Evolutionary conservation across 148 eudicot species (phyloP), one percentile per base, ranked within the genome.

Genomic region (Pouteria glomerata): DNA sequence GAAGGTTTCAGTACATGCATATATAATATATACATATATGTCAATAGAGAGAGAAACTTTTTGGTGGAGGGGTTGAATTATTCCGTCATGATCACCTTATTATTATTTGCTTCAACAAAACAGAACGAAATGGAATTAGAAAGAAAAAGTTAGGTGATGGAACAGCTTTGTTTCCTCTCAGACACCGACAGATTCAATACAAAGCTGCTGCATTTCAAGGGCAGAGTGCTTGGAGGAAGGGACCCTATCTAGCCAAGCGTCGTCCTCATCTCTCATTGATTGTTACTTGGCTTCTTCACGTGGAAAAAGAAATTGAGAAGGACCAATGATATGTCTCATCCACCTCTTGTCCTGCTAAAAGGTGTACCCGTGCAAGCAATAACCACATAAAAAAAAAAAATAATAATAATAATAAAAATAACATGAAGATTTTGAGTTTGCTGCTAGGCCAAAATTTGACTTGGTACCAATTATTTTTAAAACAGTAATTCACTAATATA

Each of bases 21-120:
- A 34, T 19, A n/a, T n/a, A n/a, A n/a, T n/a, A n/a, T n/a, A n/a
- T n/a, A n/a, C n/a, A n/a, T n/a, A n/a, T n/a, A 55, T 23, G 31
- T 5, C 21, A 34, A 50, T 26, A 50, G 42, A 31, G 68, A 70
- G 55, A 66, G 34, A 51, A 55, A 26, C 8, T 23, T 51, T 23
- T 51, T 48, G 56, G 53, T 66, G 35, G 55, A n/a, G 0, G 24
- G 41, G 57, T 21, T 35, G 53, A 57, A 70, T 70, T 52, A 57
- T 70, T 26, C 24, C 37, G 73, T 70, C 73, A 70, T 70, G 63
- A 70, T 70, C 73, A 70, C 63, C 35, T 37, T 70, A 70, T 70
- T 11, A 69, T 69, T 70, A 56, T 53, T 68, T 69, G 37, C 50
- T 35, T 18, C 45, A 5, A 4, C 53, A 50, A 5, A 14, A 47